Conservation (phyloP, 805 yeast species). For the Ogataea naganishii region DNA sequence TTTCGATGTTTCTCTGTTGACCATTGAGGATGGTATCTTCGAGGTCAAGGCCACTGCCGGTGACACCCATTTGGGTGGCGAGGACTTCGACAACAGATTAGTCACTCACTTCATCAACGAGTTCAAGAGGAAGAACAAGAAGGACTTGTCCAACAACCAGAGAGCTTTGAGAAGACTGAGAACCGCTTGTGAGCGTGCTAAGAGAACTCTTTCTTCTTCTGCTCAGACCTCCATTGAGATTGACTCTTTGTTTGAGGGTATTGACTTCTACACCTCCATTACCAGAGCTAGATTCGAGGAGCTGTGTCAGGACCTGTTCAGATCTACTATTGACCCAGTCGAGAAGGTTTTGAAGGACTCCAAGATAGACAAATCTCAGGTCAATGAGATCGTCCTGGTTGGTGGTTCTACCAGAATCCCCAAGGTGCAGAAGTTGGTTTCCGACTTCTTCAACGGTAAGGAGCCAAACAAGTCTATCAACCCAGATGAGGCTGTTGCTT, state of each 20-base stretch:
- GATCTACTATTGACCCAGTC: slow-evolving; percentile 91
- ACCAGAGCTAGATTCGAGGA: slow-evolving; percentile 99
- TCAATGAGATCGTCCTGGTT: slow-evolving; percentile 87
- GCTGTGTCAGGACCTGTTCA: slow-evolving; percentile 87
- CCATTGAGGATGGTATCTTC: slow-evolving; percentile 93
- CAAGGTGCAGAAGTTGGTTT: slow-evolving; percentile 88
- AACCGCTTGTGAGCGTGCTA: slow-evolving; percentile 98
- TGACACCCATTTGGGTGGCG: slow-evolving; percentile 96
- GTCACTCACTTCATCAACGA: slow-evolving; percentile 90
- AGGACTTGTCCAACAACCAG: slow-evolving; percentile 86
- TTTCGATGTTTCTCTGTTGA: slow-evolving; percentile 87
- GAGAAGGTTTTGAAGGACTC: slow-evolving; percentile 91
- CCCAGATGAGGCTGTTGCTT: slow-evolving; percentile 99
- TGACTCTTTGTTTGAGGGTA: slow-evolving; percentile 91
- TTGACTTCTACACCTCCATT: slow-evolving; percentile 91
- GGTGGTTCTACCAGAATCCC: slow-evolving; percentile 99
- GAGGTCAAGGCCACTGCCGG: slow-evolving; percentile 93
- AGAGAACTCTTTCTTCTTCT: slow-evolving; percentile 94
- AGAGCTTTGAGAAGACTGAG: slow-evolving; percentile 97
- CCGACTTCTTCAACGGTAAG: slow-evolving; percentile 95
- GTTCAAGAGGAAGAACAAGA: slow-evolving; percentile 97
- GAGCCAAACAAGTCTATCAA: slow-evolving; percentile 93
- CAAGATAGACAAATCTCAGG: slow-evolving; percentile 80
- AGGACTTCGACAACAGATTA: slow-evolving; percentile 95
- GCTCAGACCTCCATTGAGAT: slow-evolving; percentile 94